phyloP scores from a whole-genome alignment of 805 yeast genomes.

The Debaryomyces tyrocola region DNA sequence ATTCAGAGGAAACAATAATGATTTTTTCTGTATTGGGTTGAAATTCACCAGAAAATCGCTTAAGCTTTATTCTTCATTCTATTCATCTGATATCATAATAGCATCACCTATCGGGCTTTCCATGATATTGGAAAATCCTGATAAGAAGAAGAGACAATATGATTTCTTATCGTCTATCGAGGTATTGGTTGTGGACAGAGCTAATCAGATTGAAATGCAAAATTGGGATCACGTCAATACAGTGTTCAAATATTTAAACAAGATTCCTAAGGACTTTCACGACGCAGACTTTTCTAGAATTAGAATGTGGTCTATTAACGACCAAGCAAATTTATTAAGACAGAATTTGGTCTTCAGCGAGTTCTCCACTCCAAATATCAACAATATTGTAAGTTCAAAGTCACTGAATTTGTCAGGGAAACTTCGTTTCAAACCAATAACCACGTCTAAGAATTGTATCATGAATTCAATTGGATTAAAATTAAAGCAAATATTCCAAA shows the following conservation, averaged over 20 bases:
- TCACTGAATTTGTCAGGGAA: slow-evolving; percentile 61
- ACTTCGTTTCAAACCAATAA: slow-evolving; percentile 51
- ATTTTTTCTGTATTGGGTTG: slow-evolving; percentile 86
- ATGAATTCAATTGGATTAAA: slow-evolving; percentile 66
- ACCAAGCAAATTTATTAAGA: slow-evolving; percentile 67
- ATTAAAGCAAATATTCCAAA: slow-evolving; percentile 66
- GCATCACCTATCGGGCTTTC: slow-evolving; percentile 89
- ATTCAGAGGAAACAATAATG: slow-evolving; percentile 89
- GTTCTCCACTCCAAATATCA: slow-evolving; percentile 78
- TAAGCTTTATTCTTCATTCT: slow-evolving; percentile 80
- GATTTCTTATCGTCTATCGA: slow-evolving; percentile 92
- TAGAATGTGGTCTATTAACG: slow-evolving; percentile 90
- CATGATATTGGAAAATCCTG: slow-evolving; percentile 67
- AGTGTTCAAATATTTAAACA: slow-evolving; percentile 65
- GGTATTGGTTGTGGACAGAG: slow-evolving; percentile 73
- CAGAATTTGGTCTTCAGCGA: slow-evolving; percentile 80
- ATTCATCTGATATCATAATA: slow-evolving; percentile 79
- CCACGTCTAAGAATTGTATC: slow-evolving; percentile 49
- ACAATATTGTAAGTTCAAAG: slow-evolving; percentile 50
- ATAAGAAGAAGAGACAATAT: slow-evolving; percentile 57
- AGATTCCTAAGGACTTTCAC: slow-evolving; percentile 71
- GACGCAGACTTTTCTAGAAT: slow-evolving; percentile 90
- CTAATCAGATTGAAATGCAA: slow-evolving; percentile 87
- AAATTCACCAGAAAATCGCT: slow-evolving; percentile 87
- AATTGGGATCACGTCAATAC: slow-evolving; percentile 83